Evolutionary conservation across 176 grass and related monocot genomes (phyloP).

Genomic region (Cymbopogon citratus): DNA sequence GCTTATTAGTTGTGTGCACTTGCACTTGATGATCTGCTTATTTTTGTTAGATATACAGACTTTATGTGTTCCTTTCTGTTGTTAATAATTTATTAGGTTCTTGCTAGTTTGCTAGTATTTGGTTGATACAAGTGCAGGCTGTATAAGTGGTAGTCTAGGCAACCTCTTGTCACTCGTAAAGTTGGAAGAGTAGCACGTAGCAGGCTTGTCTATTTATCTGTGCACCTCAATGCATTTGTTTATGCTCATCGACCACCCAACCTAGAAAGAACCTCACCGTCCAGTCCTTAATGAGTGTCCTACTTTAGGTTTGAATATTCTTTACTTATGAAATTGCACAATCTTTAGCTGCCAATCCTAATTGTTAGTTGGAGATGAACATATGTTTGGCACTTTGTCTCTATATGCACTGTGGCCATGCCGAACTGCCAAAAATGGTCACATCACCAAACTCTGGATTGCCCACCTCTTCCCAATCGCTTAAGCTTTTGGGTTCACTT

Average conservation of each 20-base stretch:
- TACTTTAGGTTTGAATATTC: background rate
- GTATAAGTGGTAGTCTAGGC: background rate
- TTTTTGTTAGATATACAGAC: background rate
- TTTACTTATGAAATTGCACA: background rate
- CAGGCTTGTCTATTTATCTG: background rate
- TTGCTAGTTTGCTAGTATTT: background rate
- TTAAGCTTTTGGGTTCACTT: too few species aligned
- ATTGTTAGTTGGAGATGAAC: background rate
- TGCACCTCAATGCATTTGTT: background rate
- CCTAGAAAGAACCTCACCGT: background rate
- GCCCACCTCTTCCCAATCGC: too few species aligned
- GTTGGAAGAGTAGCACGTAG: background rate
- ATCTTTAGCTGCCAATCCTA: background rate
- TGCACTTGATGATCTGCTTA: background rate
- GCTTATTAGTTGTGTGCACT: background rate
- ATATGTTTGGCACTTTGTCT: background rate
- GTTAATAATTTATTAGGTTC: background rate
- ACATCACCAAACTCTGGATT: too few species aligned
- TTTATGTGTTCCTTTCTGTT: background rate
- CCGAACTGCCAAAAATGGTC: background rate
- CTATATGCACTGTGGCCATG: background rate
- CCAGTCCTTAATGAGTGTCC: background rate
- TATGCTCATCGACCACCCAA: background rate
- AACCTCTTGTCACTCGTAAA: background rate
- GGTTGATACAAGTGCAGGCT: background rate